Conservation (phyloP, 129 eudicot genomes). For the Centrapalus pauciflorus region DNA sequence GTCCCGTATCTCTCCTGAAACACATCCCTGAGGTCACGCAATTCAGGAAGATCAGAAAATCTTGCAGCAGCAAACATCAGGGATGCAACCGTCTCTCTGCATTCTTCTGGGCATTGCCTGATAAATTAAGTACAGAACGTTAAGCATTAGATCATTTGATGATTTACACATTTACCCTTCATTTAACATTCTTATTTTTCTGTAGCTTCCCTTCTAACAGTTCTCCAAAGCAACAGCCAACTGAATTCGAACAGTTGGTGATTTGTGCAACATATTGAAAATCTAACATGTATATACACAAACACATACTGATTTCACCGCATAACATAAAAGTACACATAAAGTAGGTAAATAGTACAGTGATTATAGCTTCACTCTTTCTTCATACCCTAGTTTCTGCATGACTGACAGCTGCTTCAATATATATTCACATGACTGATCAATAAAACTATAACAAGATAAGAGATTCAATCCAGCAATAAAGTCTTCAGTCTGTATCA, state of each 20-base stretch:
- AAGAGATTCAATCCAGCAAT: conserved; percentile 55
- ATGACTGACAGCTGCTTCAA: conserved; percentile 67
- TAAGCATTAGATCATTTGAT: neutral
- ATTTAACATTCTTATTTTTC: neutral
- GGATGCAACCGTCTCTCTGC: conserved; percentile 85
- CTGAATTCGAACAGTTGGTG: neutral
- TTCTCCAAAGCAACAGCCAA: neutral
- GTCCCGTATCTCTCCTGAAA: conserved; percentile 85
- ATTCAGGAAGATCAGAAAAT: conserved; percentile 91
- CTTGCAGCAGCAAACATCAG: conserved; percentile 97
- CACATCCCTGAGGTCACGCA: conserved; percentile 81
- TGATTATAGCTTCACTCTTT: conserved; percentile 1
- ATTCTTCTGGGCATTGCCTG: conserved; percentile 97
- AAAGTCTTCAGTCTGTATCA: conserved; percentile 82
- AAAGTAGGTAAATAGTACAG: neutral
- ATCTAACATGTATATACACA: neutral
- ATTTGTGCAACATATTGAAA: neutral
- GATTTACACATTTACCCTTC: neutral
- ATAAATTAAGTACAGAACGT: neutral
- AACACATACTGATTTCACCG: neutral
- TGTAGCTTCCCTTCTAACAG: neutral
- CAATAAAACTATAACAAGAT: conserved; percentile 74
- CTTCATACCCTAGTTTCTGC: conserved; percentile 80
- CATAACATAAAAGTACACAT: neutral
- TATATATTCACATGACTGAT: conserved; percentile 70